Evolutionary conservation across 148 eudicot species (phyloP).

Genomic region (Vaccinium darrowii): DNA sequence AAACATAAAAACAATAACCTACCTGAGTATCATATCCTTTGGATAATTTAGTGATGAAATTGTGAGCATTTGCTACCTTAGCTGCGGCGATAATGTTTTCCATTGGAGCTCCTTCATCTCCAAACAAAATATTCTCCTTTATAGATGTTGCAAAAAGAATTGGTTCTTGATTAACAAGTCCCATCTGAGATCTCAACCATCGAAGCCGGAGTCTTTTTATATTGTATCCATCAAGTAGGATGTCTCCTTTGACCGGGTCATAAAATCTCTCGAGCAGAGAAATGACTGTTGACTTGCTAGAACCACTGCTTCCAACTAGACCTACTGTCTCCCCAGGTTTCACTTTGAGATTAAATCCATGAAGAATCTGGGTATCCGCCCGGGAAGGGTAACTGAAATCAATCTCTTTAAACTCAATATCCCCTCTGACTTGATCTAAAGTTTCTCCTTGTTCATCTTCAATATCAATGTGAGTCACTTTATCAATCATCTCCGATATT

Average conservation of each 20-base stretch:
- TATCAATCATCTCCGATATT: slow-evolving; percentile 18
- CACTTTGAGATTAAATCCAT: slow-evolving; percentile 21
- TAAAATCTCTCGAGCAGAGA: slow-evolving; percentile 24
- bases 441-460: slow-evolving; percentile 10
- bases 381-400: slow-evolving; percentile 26
- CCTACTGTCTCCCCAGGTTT: slow-evolving; percentile 14
- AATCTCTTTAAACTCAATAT: slow-evolving; percentile 18
- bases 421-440: not conserved
- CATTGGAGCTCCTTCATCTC: slow-evolving; percentile 16
- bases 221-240: slow-evolving; percentile 15
- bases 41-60: slow-evolving; percentile 22
- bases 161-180: slow-evolving; percentile 26
- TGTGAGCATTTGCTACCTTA: slow-evolving; percentile 25
- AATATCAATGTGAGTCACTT: slow-evolving; percentile 13
- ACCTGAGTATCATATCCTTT: slow-evolving; percentile 25
- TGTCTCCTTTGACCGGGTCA: slow-evolving; percentile 18
- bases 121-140: slow-evolving; percentile 26
- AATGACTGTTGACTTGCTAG: slow-evolving; percentile 25
- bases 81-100: slow-evolving; percentile 19
- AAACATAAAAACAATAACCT: not conserved
- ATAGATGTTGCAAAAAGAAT: slow-evolving; percentile 24
- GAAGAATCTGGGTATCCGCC: slow-evolving; percentile 6
- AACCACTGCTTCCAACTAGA: slow-evolving; percentile 27
- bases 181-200: slow-evolving; percentile 26
- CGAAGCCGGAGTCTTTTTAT: slow-evolving; percentile 10